Evolutionary conservation across 768 basidiomycete genomes (phyloP).

Genomic region (Leucosporidium creatinivorum): DNA sequence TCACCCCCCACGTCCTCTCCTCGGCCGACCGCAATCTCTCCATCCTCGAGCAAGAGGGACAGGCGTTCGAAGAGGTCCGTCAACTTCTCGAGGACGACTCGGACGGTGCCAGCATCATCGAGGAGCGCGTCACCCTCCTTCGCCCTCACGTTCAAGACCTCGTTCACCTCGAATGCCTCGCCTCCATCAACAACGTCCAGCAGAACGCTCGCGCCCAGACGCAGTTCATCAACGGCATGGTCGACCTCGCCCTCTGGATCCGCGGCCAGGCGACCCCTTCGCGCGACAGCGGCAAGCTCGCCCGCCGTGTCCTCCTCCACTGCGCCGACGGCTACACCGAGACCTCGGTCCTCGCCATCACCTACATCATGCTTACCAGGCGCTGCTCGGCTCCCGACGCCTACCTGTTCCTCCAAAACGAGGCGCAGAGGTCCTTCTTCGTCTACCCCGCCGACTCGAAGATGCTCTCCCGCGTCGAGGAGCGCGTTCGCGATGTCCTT

Average conservation of each 20-base stretch:
- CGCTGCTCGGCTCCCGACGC: slow-evolving; percentile 66
- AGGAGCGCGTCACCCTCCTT: slow-evolving; percentile 11
- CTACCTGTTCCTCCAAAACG: slow-evolving; percentile 74
- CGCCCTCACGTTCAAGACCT: slow-evolving; percentile 31
- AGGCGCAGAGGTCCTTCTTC: slow-evolving; percentile 65
- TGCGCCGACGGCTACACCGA: slow-evolving; percentile 89
- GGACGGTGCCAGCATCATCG: slow-evolving; percentile 4
- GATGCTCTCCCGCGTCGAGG: slow-evolving; percentile 41
- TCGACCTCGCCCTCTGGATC: slow-evolving; percentile 37
- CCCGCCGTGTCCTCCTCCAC: slow-evolving; percentile 60
- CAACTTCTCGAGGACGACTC: neutral
- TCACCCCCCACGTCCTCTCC: slow-evolving; percentile 2
- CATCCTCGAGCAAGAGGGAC: slow-evolving; percentile 20
- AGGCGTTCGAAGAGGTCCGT: slow-evolving; percentile 20
- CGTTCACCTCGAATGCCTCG: slow-evolving; percentile 36
- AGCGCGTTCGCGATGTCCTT: slow-evolving; percentile 25
- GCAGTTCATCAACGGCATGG: slow-evolving; percentile 23
- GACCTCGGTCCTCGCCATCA: slow-evolving; percentile 76
- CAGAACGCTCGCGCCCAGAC: slow-evolving; percentile 1
- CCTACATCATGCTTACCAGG: slow-evolving; percentile 64
- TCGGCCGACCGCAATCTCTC: slow-evolving; percentile 11
- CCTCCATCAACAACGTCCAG: neutral
- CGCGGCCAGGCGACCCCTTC: slow-evolving; percentile 27
- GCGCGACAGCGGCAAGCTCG: slow-evolving; percentile 18
- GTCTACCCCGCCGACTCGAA: slow-evolving; percentile 77